Evolutionary conservation across 805 yeast species (phyloP), one percentile per base, ranked within the genome.

Genomic region (Candida nanaspora): DNA sequence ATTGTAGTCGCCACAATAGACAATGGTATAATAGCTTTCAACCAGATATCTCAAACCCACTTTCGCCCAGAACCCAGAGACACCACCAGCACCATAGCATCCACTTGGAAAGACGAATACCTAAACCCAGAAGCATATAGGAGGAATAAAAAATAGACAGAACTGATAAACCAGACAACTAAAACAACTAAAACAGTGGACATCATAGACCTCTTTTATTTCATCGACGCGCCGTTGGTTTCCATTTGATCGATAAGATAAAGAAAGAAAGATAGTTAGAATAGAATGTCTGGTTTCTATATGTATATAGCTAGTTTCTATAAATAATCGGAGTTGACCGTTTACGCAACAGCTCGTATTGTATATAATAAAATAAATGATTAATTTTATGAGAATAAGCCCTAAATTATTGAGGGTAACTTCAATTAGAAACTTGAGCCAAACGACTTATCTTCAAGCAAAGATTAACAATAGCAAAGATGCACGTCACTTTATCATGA

Each of bases 1-100:
- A 62, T 82, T 6, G 59, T 86, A 3, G 46, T 79, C n/a, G 95
- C 95, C 0, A 65, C 82, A 1, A 76, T 86, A 6, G 93, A 85
- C 54, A 69, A 76, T 49, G 95, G 96, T 0, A 68, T 86, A 5
- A 71, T 86, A 15, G 83, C 80, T 52, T 86, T 82, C 51, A 65
- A 77, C n/a, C 65, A 64, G 35, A 49, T 80, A 16, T 56, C 73
- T 6, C 75, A 73, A 46, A 69, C 74, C 6, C 74, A 72, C 46
- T 79, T 80, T 42, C 58, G 22, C 16, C 22, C 22, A 6, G 22
- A 8, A 3, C 6, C 4, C 16, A 16, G 22, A 31, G 22, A 31
- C n/a, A n/a, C n/a, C n/a, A n/a, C 8, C 7, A 42, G 27, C 11
- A 8, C 11, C 1, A 32, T 34, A 2, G 51, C 48, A 2, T 35